A percentile compares a stretch with the other conserved stretches of the same genome.
These are phyloP conservation scores for Epithele typhae DNA, from an alignment of 768 basidiomycete species.

Conservation along the genomic window DNA sequence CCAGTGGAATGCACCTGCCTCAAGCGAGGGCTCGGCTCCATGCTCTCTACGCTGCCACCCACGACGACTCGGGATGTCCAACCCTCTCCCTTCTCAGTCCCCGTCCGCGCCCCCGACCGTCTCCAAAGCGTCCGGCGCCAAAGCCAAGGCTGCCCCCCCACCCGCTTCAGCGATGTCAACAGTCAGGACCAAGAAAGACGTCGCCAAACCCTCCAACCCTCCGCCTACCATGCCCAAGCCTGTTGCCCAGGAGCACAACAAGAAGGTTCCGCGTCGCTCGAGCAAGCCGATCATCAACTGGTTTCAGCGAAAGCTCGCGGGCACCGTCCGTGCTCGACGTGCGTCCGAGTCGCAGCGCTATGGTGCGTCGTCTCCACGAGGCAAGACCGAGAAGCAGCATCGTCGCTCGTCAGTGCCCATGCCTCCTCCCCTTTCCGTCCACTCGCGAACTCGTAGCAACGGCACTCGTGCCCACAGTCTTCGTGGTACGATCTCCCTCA, in stretches of 20 bases:
- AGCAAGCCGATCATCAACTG: slow-evolving; percentile 88
- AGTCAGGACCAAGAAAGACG: slow-evolving; percentile 23
- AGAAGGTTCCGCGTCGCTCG: slow-evolving; percentile 63
- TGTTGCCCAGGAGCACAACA: slow-evolving; percentile 32
- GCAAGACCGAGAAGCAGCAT: slow-evolving; percentile 21
- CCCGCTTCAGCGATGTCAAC: slow-evolving; percentile 5
- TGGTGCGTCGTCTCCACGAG: slow-evolving; percentile 12
- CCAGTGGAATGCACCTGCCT: slow-evolving; percentile 2
- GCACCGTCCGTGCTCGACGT: slow-evolving; percentile 57
- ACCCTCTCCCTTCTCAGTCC: slow-evolving; percentile 7
- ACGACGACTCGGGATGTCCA: slow-evolving; percentile 9
- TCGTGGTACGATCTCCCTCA: slow-evolving; percentile 50
- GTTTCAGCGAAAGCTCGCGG: slow-evolving; percentile 84
- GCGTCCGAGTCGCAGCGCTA: slow-evolving; percentile 29
- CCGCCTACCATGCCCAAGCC: slow-evolving; percentile 5
- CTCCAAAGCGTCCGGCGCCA: slow-evolving; percentile 5
- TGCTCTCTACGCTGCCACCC: background rate
- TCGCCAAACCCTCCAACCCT: slow-evolving; percentile 3
- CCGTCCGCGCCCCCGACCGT: background rate
- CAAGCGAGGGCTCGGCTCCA: background rate
- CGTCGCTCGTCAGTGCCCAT: slow-evolving; percentile 22
- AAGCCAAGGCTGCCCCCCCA: background rate
- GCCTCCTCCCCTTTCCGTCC: slow-evolving; percentile 16
- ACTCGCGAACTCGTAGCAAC: slow-evolving; percentile 19
- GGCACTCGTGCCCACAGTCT: slow-evolving; percentile 11